A percentile compares a stretch with the other conserved stretches of the same genome.
Conservation (phyloP, 2,329 filamentous ascomycete species). For the Whalleya microplaca region DNA sequence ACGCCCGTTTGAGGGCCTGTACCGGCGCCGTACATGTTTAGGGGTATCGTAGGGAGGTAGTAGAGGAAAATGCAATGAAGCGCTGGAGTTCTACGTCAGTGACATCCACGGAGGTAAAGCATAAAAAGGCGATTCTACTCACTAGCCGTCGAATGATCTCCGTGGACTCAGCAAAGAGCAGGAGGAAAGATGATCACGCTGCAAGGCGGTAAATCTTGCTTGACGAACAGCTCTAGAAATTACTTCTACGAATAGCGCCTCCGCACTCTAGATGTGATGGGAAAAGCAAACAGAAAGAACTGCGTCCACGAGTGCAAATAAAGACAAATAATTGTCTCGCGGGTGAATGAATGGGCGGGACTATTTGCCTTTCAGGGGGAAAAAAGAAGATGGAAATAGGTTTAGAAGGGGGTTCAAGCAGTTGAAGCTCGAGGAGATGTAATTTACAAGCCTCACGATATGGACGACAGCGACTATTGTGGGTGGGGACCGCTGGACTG, state of each 20-base stretch:
- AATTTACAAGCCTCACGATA: slow-evolving; percentile 10
- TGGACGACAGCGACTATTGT: slow-evolving; percentile 2
- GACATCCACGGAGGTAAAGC: background rate
- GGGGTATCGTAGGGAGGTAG: slow-evolving; percentile 45
- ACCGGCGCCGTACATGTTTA: slow-evolving; percentile 81
- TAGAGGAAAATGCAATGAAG: slow-evolving; percentile 3
- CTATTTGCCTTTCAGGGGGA: slow-evolving; percentile 14
- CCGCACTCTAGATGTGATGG: background rate
- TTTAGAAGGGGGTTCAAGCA: slow-evolving; percentile 6
- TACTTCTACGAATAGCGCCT: background rate
- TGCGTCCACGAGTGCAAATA: slow-evolving; percentile 8
- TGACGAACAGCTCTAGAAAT: slow-evolving; percentile 7
- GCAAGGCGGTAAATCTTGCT: background rate
- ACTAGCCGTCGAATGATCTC: slow-evolving; percentile 33
- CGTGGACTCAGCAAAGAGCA: slow-evolving; percentile 47
- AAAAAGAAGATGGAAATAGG: slow-evolving; percentile 14
- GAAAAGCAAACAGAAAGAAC: slow-evolving; percentile 4
- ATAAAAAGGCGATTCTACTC: slow-evolving; percentile 9
- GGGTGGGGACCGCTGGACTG: slow-evolving; percentile 6
- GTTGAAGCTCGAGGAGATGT: slow-evolving; percentile 9
- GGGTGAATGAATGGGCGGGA: slow-evolving; percentile 7
- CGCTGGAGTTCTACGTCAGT: slow-evolving; percentile 13
- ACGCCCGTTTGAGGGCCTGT: slow-evolving; percentile 93
- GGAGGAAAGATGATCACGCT: slow-evolving; percentile 32
- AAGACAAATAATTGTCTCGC: slow-evolving; percentile 8